phyloP scores from a whole-genome alignment of 139 green algal genomes.

The Chlamydomonas applanata region DNA sequence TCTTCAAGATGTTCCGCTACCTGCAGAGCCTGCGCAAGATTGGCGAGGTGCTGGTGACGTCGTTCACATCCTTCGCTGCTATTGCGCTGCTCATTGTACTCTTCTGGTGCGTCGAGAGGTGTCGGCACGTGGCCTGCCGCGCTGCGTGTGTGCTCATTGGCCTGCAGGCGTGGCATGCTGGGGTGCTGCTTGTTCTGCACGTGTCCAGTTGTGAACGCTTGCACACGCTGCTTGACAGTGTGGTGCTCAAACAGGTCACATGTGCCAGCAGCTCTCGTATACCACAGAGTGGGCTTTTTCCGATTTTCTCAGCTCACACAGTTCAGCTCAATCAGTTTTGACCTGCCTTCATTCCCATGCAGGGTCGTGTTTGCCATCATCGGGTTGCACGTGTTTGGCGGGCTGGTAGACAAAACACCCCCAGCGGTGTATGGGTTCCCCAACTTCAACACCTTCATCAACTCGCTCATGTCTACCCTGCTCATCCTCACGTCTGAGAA shows the following conservation, averaged over 20 bases:
- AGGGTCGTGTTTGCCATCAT: conserved; percentile 73
- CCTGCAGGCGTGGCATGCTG: too few species aligned
- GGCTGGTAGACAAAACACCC: neutral
- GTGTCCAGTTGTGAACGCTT: too few species aligned
- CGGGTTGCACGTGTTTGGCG: conserved; percentile 71
- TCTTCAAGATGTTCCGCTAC: conserved; percentile 73
- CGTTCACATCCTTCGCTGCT: conserved; percentile 58
- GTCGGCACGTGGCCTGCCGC: too few species aligned
- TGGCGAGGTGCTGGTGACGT: conserved; percentile 53
- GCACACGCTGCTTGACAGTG: too few species aligned
- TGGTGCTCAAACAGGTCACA: too few species aligned
- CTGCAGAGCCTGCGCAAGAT: conserved; percentile 62
- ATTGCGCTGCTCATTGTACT: conserved; percentile 69
- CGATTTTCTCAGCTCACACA: too few species aligned
- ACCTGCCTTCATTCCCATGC: too few species aligned
- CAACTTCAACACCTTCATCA: conserved; percentile 67
- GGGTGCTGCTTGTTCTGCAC: too few species aligned
- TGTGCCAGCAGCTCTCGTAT: too few species aligned
- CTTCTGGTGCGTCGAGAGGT: conserved; percentile 71
- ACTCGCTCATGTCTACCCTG: conserved; percentile 59
- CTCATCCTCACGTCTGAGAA: conserved; percentile 71
- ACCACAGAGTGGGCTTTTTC: too few species aligned
- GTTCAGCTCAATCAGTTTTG: too few species aligned
- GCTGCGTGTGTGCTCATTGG: too few species aligned
- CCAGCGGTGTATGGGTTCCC: conserved; percentile 38